A percentile compares a stretch with the other conserved stretches of the same genome.
These are phyloP conservation scores for Mikania micrantha DNA, from an alignment of 129 eudicot genomes.

Conservation along the genomic window DNA sequence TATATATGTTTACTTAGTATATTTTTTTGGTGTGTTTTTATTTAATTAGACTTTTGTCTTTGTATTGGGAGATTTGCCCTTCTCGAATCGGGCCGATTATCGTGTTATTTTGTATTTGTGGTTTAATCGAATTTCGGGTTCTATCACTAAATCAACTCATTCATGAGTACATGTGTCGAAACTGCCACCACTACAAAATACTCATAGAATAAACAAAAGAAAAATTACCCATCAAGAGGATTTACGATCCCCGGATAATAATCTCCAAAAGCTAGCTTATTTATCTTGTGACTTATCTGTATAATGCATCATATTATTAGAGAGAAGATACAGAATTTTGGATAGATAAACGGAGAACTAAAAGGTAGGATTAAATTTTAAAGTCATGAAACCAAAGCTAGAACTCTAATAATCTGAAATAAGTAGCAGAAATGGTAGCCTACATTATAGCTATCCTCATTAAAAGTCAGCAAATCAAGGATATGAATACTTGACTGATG, in stretches of 20 bases:
- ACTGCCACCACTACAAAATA: background rate
- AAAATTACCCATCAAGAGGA: constrained; percentile 86
- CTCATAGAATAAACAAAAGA: background rate
- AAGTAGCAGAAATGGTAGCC: constrained; percentile 4
- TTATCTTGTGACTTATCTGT: constrained; percentile 92
- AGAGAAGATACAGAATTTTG: background rate
- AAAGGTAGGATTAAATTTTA: background rate
- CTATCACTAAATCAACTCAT: background rate
- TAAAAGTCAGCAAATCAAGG: constrained; percentile 60
- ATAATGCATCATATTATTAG: constrained; percentile 1
- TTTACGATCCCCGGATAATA: constrained; percentile 80
- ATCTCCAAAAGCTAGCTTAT: constrained; percentile 80
- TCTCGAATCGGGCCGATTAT: no score
- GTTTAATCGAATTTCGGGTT: no score
- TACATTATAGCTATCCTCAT: constrained; percentile 71
- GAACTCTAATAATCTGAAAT: background rate
- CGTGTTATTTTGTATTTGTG: no score
- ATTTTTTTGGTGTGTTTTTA: no score
- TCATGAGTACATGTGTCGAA: background rate
- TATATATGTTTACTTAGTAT: no score
- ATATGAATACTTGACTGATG: constrained; percentile 52
- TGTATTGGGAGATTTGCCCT: no score
- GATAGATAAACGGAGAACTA: no score
- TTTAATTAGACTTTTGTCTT: no score
- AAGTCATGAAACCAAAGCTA: background rate